Evolutionary conservation across 78 protist genomes (phyloP).

Genomic region (Dictyostelium capitatum): DNA sequence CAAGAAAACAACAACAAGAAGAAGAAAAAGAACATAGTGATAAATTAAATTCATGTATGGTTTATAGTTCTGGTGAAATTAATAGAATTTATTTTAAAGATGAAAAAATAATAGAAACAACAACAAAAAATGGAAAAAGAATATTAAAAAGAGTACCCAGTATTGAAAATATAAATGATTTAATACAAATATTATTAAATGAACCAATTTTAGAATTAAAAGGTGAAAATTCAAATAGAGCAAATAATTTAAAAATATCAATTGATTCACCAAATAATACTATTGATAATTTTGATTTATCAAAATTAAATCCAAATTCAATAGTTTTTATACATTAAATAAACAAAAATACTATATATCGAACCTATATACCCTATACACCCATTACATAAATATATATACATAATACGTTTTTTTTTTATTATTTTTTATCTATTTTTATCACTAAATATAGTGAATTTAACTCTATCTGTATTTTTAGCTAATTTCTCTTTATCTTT

Average conservation of each 20-base stretch:
- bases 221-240: neutral
- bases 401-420: neutral
- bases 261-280: neutral
- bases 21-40: too few relatives aligned
- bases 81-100: neutral
- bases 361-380: too few relatives aligned
- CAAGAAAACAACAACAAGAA: neutral
- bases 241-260: neutral
- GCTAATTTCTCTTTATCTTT: conserved; percentile 52
- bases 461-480: conserved; percentile 38
- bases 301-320: neutral
- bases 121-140: neutral
- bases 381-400: neutral
- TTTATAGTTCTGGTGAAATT: neutral
- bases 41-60: neutral
- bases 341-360: too few relatives aligned
- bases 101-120: neutral
- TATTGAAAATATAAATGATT: neutral
- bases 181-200: neutral
- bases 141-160: neutral
- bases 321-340: neutral
- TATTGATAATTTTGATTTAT: neutral
- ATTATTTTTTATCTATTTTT: neutral
- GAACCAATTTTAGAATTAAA: neutral
- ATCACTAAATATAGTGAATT: neutral